Evolutionary conservation across 1,284 basidiomycete genomes (phyloP), one percentile per base, ranked within the genome.

Genomic region (Ustilago vetiveriae): DNA sequence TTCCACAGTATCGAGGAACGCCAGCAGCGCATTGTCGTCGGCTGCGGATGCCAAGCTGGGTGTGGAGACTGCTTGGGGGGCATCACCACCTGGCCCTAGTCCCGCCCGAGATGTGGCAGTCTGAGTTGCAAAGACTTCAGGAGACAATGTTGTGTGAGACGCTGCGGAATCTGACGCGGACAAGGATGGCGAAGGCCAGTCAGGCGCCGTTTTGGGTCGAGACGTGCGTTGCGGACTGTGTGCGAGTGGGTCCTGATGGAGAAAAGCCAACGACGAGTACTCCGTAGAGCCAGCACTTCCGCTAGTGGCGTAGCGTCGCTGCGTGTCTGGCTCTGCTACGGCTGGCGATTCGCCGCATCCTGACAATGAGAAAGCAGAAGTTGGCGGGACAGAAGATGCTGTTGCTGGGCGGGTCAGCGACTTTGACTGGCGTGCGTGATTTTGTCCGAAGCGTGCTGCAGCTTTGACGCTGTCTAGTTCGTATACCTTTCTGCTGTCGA

Each of bases 401-500:
- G 51, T 65, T 3, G 55, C 54, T 10, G 59, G 66, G 17, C 66
- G 49, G 7, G 7, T 2, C 10, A 37, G 37, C 1, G 42, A 17
- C 22, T 30, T 55, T 29, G 39, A 44, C 26, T 37, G 11, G 4
- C 40, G 47, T n/a, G 8, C 19, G 2, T 43, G 39, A 13, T 44
- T 39, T 0, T 19, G 30, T 8, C 46, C 57, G 6, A 71, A 11
- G 17, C 45, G 40, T 16, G 68, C 68, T 6, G 68, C 68, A 10
- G 68, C 68, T 27, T 62, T 65, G 29, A 71, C 62, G n/a, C 33
- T 50, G 38, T 71, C 68, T 33, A 71, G 35, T n/a, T 66, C 62
- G 36, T 71, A 71, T 6, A 71, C 62, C 35, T 71, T 42, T 21
- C 45, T 71, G 26, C 39, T 62, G 35, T 52, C 50, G 37, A 57